Evolutionary conservation across 2,329 filamentous ascomycete genomes (phyloP).

Genomic region (Microdochium paspali): DNA sequence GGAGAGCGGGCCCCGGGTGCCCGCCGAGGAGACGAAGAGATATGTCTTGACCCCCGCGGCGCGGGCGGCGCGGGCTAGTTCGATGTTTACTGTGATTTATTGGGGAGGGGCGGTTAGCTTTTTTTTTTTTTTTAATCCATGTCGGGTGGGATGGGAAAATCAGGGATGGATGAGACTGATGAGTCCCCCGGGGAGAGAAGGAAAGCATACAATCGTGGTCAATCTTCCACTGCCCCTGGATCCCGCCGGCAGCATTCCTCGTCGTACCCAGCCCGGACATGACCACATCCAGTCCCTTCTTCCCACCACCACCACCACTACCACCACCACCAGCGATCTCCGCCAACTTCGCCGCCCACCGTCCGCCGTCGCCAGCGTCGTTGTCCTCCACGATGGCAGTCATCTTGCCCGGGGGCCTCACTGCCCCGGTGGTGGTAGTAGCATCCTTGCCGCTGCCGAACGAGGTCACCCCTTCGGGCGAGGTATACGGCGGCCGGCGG

Average conservation of each 20-base stretch:
- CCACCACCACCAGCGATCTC: conserved; percentile 32
- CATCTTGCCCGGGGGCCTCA: conserved; percentile 47
- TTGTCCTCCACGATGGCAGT: conserved; percentile 59
- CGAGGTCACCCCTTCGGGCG: not conserved
- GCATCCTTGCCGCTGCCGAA: no score
- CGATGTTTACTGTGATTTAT: conserved; percentile 45
- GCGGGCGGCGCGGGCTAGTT: conserved; percentile 67
- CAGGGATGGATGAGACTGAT: not conserved
- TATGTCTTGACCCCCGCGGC: conserved; percentile 63
- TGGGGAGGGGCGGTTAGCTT: conserved; percentile 1
- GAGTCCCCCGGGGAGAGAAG: not conserved
- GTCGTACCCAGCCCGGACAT: conserved; percentile 79
- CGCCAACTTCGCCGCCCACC: conserved; percentile 56
- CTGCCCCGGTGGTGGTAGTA: no score
- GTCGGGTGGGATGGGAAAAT: not conserved
- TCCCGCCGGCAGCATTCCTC: conserved; percentile 59
- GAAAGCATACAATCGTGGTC: conserved; percentile 56
- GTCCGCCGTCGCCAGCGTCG: conserved; percentile 28
- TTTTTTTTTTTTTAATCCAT: not conserved
- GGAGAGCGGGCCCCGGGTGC: conserved; percentile 29
- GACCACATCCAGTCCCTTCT: conserved; percentile 46
- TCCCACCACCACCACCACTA: not conserved
- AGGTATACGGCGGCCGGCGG: conserved; percentile 44
- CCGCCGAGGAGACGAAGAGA: conserved; percentile 61
- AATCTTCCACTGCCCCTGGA: conserved; percentile 76